Evolutionary conservation across 2,329 filamentous ascomycete species (phyloP).

Genomic region (Gliomastix tumulicola): DNA sequence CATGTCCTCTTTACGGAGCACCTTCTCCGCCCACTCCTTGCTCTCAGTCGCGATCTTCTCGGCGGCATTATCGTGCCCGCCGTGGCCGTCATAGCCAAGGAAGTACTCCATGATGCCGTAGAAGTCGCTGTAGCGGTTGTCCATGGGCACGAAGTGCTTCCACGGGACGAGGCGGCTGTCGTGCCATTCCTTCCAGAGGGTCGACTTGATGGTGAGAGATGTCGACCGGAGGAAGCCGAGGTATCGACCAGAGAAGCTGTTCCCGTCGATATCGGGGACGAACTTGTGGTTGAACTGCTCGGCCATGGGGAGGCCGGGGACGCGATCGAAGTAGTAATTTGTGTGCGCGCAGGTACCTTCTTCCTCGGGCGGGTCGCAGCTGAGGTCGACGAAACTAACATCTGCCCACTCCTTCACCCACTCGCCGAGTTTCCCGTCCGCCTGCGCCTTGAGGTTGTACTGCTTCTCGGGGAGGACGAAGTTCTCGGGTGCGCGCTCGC

Average conservation of each 20-base stretch:
- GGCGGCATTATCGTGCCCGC: slow-evolving; percentile 49
- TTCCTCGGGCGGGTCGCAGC: slow-evolving; percentile 33
- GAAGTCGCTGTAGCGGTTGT: slow-evolving; percentile 65
- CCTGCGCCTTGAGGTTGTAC: slow-evolving; percentile 40
- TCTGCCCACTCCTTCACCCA: slow-evolving; percentile 45
- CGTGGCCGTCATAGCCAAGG: slow-evolving; percentile 45
- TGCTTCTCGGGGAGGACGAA: slow-evolving; percentile 42
- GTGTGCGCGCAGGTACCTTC: slow-evolving; percentile 40
- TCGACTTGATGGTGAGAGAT: slow-evolving; percentile 68
- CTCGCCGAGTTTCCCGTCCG: slow-evolving; percentile 32
- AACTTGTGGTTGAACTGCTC: slow-evolving; percentile 59
- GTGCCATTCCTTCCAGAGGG: slow-evolving; percentile 76
- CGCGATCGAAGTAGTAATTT: slow-evolving; percentile 32
- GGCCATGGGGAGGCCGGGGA: slow-evolving; percentile 31
- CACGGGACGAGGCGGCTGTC: slow-evolving; percentile 67
- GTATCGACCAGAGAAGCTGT: slow-evolving; percentile 63
- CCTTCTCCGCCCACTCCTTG: slow-evolving; percentile 61
- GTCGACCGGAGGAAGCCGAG: slow-evolving; percentile 63
- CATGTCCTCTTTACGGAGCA: slow-evolving; percentile 67
- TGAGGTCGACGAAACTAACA: slow-evolving; percentile 46
- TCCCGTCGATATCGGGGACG: slow-evolving; percentile 71
- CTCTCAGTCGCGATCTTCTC: slow-evolving; percentile 59
- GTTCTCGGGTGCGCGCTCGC: slow-evolving; percentile 35
- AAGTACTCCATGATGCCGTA: slow-evolving; percentile 73
- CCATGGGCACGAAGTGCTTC: slow-evolving; percentile 78